phyloP scores from a whole-genome alignment of 495 filamentous ascomycete species.

The Penicillium steckii region DNA sequence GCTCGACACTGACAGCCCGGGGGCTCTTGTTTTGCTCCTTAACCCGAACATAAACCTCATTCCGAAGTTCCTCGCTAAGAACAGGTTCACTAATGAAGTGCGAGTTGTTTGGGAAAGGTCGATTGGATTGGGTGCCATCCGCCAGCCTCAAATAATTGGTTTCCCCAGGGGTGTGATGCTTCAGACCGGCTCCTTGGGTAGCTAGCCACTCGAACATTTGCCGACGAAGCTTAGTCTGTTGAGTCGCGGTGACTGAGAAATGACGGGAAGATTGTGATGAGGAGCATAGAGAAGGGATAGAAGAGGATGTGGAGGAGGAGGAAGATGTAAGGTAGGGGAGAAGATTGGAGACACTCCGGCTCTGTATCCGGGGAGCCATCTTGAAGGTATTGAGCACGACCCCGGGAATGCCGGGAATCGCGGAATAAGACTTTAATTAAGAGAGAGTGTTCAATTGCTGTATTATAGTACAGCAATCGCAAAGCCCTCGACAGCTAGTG shows the following conservation, averaged over 20 bases:
- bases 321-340: conserved; percentile 37
- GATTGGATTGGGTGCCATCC: conserved; percentile 12
- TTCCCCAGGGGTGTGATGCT: conserved; percentile 53
- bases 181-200: conserved; percentile 53
- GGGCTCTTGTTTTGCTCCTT: conserved; percentile 64
- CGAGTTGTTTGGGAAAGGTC: conserved; percentile 76
- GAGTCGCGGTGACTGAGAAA: conserved; percentile 47
- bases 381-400: conserved; percentile 12
- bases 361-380: conserved; percentile 49
- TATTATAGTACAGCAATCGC: conserved; percentile 7
- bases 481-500: conserved; percentile 11
- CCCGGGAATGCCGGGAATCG: background rate
- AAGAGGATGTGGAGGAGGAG: conserved; percentile 12
- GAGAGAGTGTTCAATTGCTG: background rate
- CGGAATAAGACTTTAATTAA: conserved; percentile 1
- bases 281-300: conserved; percentile 13
- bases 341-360: conserved; percentile 37
- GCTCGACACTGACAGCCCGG: conserved; percentile 72
- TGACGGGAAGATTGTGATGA: conserved; percentile 33
- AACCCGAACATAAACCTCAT: conserved; percentile 71
- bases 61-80: conserved; percentile 70
- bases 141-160: conserved; percentile 61
- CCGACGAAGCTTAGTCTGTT: conserved; percentile 50
- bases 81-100: conserved; percentile 70
- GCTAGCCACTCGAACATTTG: conserved; percentile 69